Base-by-base conservation (phyloP, 345 rosid genomes). In the Eucalyptus urophylla region DNA sequence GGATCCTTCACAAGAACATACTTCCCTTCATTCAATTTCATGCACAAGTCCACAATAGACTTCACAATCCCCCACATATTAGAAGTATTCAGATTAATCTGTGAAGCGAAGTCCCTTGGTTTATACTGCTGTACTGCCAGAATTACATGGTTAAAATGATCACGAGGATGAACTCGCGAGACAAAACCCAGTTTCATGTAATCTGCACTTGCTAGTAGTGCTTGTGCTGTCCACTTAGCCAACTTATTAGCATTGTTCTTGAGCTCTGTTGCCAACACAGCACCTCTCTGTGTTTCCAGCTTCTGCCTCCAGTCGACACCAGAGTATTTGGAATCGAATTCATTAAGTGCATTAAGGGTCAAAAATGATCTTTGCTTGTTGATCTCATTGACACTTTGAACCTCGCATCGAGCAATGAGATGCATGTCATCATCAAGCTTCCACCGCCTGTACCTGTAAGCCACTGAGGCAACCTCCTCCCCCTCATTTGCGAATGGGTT, bases 281-380 rank as follows among this genome's bases (percentile, higher is more conserved):
- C 99, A 87, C 99, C 99, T 89, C 99, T 93, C 89, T 98, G 99
- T 22, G 99, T 96, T 92, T 98, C 99, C 88, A 98, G 89, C 94
- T 98, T 98, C 96, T 97, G 99, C 90, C 99, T 96, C 99, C 98
- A 98, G 89, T 98, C 99, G 89, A 98, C 97, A 88, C 99, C 99
- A 8, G 99, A 98, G 89, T 97, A 97, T 65, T 98, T 98, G 4
- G 99, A 90, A 94, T 98, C 99, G 54, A 98, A 98, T 95, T 98
- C 99, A 50, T 97, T 97, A 11, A 98, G 97, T 3, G 99, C 98
- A 92, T 98, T 98, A 93, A 95, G 85, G 25, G 99, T 96, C 91
- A 98, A 92, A 88, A 95, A 97, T 0, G 96, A 94, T 89, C 93
- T 95, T 92, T 95, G 97, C 87, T 96, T 96, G 60, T 98, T 98